phyloP scores from a whole-genome alignment of 2,329 filamentous ascomycete genomes.

The Trichoderma breve region DNA sequence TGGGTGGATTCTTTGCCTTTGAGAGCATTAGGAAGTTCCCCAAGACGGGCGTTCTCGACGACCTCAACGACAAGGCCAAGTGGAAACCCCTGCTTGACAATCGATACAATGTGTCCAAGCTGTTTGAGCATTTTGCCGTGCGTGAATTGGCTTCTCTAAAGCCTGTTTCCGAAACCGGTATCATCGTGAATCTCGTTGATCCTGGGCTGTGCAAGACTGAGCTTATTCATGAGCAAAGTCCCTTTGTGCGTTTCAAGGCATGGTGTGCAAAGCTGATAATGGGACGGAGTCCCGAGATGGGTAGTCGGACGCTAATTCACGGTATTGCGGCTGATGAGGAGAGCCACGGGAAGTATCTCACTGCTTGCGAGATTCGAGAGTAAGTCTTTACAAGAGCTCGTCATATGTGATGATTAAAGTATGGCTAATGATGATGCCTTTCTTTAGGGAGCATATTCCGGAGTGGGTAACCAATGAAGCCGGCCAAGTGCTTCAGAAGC shows the following conservation, averaged over 20 bases:
- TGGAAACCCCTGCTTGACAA: not conserved
- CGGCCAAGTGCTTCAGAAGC: conserved; percentile 2
- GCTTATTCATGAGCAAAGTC: conserved; percentile 12
- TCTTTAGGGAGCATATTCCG: conserved; percentile 7
- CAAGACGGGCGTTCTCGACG: not conserved
- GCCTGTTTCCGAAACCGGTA: conserved; percentile 29
- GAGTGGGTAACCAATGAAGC: conserved; percentile 10
- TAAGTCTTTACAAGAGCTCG: conserved; percentile 19
- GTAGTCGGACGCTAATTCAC: conserved; percentile 31
- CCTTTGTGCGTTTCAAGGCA: not conserved
- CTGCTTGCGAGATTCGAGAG: conserved; percentile 30
- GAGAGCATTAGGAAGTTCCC: not conserved
- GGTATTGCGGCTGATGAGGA: conserved; percentile 27
- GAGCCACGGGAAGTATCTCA: conserved; percentile 30
- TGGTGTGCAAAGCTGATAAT: not conserved
- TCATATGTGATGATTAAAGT: not conserved
- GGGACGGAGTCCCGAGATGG: conserved; percentile 29
- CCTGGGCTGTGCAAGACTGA: conserved; percentile 32
- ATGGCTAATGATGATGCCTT: not conserved
- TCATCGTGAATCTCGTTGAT: conserved; percentile 33
- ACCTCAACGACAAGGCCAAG: conserved; percentile 4
- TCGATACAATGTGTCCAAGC: conserved; percentile 30
- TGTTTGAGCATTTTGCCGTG: conserved; percentile 28
- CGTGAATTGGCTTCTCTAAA: conserved; percentile 29
- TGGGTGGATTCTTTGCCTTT: not conserved